Evolutionary conservation across 2,329 filamentous ascomycete genomes (phyloP).

Genomic region (Geosmithia putterillii): DNA sequence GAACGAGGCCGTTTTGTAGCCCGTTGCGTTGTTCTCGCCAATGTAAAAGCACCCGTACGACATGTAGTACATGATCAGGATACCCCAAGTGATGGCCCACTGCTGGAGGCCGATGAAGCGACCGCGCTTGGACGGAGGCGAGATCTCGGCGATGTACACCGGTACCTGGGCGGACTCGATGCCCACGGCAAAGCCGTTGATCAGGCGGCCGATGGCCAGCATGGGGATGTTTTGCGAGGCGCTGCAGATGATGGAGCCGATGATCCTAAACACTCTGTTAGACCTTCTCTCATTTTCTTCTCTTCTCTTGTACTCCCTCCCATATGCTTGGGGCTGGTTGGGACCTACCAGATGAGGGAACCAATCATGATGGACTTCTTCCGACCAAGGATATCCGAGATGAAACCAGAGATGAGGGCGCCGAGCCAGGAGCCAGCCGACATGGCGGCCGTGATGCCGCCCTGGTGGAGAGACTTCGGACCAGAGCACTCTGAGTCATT

Average conservation of each 20-base stretch:
- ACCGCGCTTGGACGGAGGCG: conserved; percentile 39
- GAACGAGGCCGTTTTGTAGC: conserved; percentile 41
- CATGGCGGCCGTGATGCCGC: conserved; percentile 38
- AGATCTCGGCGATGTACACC: conserved; percentile 59
- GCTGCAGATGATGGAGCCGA: conserved; percentile 32
- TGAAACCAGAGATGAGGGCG: conserved; percentile 31
- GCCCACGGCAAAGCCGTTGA: conserved; percentile 57
- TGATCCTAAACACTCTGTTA: conserved; percentile 19
- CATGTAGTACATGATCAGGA: conserved; percentile 60
- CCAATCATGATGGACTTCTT: conserved; percentile 39
- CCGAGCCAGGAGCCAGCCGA: conserved; percentile 39
- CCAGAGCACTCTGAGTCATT: conserved; percentile 16
- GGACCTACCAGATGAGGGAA: conserved; percentile 32
- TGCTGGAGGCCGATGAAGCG: conserved; percentile 61
- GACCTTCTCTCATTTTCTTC: neutral
- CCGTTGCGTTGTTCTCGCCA: conserved; percentile 13
- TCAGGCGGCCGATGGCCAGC: conserved; percentile 41
- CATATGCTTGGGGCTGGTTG: too few relatives aligned
- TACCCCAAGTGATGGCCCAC: conserved; percentile 58
- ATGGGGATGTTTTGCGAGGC: conserved; percentile 34
- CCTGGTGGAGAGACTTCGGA: conserved; percentile 29
- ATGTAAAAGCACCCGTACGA: conserved; percentile 53
- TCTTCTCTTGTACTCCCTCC: neutral
- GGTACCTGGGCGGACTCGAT: conserved; percentile 56
- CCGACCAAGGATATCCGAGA: conserved; percentile 36